phyloP scores from a whole-genome alignment of 2,329 filamentous ascomycete species.

The Zasmidium angulare region DNA sequence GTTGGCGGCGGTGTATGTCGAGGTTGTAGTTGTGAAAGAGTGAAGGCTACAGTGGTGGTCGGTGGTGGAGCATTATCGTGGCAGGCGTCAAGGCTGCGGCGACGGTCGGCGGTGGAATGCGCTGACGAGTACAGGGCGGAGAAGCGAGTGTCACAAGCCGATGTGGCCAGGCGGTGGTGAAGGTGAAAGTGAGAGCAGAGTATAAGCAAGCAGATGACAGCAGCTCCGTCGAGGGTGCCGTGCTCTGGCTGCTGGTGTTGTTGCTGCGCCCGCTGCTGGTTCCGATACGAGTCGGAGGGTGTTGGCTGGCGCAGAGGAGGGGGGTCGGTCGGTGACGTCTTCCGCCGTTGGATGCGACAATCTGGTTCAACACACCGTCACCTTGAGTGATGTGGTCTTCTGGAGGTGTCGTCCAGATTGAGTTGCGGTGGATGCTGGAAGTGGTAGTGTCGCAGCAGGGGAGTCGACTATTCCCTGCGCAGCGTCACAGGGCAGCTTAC shows the following conservation, averaged over 20 bases:
- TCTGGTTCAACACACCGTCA: not conserved
- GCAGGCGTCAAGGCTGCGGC: not conserved
- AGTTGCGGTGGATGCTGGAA: not conserved
- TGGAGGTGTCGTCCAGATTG: not conserved
- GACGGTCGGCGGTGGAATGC: not conserved
- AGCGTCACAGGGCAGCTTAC: too few relatives aligned
- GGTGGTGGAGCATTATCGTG: slow-evolving; percentile 5
- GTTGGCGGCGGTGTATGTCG: slow-evolving; percentile 31
- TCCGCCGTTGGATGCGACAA: not conserved
- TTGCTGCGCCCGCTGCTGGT: not conserved
- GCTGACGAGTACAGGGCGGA: not conserved
- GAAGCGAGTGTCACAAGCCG: not conserved
- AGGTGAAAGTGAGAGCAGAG: slow-evolving; percentile 6
- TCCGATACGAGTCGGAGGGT: not conserved
- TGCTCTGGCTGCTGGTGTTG: not conserved
- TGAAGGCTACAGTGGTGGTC: not conserved
- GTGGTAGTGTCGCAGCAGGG: not conserved
- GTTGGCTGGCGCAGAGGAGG: not conserved
- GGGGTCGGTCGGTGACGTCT: not conserved
- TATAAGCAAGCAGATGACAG: not conserved
- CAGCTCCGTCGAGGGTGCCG: slow-evolving; percentile 1
- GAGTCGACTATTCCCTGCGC: not conserved
- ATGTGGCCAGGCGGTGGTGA: not conserved
- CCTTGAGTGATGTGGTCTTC: not conserved
- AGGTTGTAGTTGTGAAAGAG: slow-evolving; percentile 3